Base-by-base conservation (phyloP, 2,329 filamentous ascomycete genomes). In the Exophiala lecanii-corni region DNA sequence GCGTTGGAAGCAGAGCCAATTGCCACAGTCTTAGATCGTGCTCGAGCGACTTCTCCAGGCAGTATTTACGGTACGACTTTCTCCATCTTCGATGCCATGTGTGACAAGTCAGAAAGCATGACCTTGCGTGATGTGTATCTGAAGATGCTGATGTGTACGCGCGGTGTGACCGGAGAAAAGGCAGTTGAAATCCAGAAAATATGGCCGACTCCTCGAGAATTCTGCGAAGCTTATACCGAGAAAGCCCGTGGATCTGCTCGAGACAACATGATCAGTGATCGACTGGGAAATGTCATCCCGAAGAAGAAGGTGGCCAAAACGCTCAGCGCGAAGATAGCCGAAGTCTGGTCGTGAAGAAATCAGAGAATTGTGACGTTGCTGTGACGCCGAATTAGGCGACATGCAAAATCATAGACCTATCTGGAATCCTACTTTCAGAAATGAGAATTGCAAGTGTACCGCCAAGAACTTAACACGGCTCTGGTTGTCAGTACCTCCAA, bases 121-220 rank as follows among this genome's bases (percentile, higher is more conserved):
- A 86, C 84, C 0, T 67, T 91, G 7, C 72, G 84, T 42, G 86
- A 92, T 55, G 63, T 89, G 0, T 91, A 79, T 54, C 67, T 92
- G 18, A 89, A 89, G 63, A 91, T 92, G 85, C 73, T 92, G 36
- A 89, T 92, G 85, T 87, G 83, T 50, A 86, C 78, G 2, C 76
- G 76, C 41, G 84, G 84, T 1, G 71, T 92, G 9, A 86, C 83
- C 1, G 84, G 82, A 2, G 85, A 89, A 55, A 86, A 85, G 56
- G 86, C 86, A 0, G 63, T 89, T 4, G 85, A 87, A 63, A 87
- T 92, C 9, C 86, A 91, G 58, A 81, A 79, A 53, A 67, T 73
- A n/a, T 92, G 86, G 84, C 78, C 74, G 51, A 91, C 86, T 2
- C 86, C 86, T 0, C 70, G 76, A 45, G 78, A 79, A 1, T 78